Percentiles rank a stretch among this genome's conserved stretches.
Conservation (phyloP, 208 protist genomes). For the Acanthamoeba triangularis region DNA sequence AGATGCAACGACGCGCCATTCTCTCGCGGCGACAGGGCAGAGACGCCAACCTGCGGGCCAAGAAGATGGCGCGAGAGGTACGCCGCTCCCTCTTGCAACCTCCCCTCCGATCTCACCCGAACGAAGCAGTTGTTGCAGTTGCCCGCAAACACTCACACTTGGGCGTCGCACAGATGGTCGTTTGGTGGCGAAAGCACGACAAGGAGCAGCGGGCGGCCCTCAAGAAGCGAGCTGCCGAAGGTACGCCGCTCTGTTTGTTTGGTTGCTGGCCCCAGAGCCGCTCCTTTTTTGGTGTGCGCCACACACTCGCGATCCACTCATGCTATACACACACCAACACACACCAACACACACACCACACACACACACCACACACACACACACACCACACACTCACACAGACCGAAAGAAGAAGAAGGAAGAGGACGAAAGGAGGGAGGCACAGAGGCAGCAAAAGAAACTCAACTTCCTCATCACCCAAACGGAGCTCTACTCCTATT, state of each 20-base stretch:
- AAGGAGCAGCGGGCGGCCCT: constrained; percentile 76
- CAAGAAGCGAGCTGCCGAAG: constrained; percentile 78
- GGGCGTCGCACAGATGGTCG: neutral
- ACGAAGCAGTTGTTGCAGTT: neutral
- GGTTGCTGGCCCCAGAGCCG: neutral
- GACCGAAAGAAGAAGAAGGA: constrained; percentile 78
- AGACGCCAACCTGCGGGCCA: constrained; percentile 43
- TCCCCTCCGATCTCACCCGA: too few relatives aligned
- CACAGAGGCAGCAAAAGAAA: constrained; percentile 88
- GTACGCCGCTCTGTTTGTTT: neutral
- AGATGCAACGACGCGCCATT: neutral
- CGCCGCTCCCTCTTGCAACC: neutral
- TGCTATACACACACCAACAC: too few relatives aligned
- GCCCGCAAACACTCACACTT: neutral
- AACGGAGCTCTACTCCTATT: constrained; percentile 90
- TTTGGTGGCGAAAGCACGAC: constrained; percentile 75
- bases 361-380: neutral
- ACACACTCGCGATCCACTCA: neutral
- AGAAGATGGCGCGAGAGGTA: constrained; percentile 74
- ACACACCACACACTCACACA: neutral
- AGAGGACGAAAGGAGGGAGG: constrained; percentile 87
- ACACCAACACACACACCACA: neutral
- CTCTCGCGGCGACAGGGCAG: neutral
- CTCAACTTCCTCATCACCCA: constrained; percentile 91
- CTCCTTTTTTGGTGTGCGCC: neutral